Evolutionary conservation across 805 yeast genomes (phyloP), one percentile per base, ranked within the genome.

Genomic region (Schizosaccharomyces octosporus): DNA sequence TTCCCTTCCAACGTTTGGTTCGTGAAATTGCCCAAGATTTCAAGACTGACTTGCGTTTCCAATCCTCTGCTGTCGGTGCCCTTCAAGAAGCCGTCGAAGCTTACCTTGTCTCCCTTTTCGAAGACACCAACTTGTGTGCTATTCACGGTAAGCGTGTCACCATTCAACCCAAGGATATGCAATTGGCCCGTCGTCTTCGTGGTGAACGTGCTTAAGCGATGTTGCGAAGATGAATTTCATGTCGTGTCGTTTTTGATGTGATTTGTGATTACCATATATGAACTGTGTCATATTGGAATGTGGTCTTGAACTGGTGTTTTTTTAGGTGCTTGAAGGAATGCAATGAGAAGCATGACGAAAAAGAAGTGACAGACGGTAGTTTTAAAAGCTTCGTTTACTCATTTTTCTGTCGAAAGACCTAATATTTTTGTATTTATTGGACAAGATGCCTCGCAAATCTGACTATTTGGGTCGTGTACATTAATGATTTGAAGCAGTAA

Each of bases 141-240:
- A 87, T 88, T 68, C 98, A 90, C 77, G 98, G 97, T 71, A 90
- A 93, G 83, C 85, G 98, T 78, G 97, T 90, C 69, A 90, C 98
- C 66, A 87, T 90, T 72, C 95, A 87, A 81, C 90, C 88, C 87
- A 89, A 89, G 79, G 98, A 90, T 76, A 87, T 90, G 74, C 95
- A 89, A 73, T 81, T 90, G 73, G 98, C 97, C 68, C 85, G 97
- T 79, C 85, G 97, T 80, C 82, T 90, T 74, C 84, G 97, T 78
- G 97, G 97, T 76, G 95, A 57, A 19, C 60, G 60, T n/a, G 19
- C 60, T 4, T 57, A 57, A 32, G 27, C 21, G 4, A 48, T 24
- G 9, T 19, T 4, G 2, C n/a, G 51, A 24, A 3, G 27, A 45
- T 45, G n/a, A 27, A n/a, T 19, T 19, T 36, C 41, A 17, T 13